Percentiles rank a stretch among this genome's conserved stretches.
Evolutionary conservation across 2,329 filamentous ascomycete genomes (phyloP).

Genomic region (Microcyclosporella mali): DNA sequence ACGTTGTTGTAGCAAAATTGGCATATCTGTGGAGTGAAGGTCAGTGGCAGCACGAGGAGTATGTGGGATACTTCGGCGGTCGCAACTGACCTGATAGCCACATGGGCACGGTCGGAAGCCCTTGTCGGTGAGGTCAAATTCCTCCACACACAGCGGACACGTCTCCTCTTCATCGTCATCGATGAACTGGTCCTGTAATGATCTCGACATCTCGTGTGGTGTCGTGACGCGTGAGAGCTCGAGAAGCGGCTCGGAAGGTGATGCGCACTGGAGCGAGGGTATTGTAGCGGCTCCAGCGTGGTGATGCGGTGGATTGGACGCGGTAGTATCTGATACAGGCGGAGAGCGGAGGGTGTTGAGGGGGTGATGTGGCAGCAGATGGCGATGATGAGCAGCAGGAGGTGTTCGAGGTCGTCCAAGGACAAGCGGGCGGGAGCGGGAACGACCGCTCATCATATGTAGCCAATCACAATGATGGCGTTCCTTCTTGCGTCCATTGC

Average conservation of each 20-base stretch:
- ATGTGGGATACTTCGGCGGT: not conserved
- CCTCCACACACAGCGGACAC: conserved; percentile 96
- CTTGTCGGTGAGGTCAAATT: conserved; percentile 95
- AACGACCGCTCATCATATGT: too few species aligned
- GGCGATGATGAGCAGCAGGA: not conserved
- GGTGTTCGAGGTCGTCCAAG: not conserved
- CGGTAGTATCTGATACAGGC: not conserved
- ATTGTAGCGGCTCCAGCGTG: conserved; percentile 2
- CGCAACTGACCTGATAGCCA: conserved; percentile 76
- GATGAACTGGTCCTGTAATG: conserved; percentile 49
- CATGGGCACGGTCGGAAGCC: conserved; percentile 97
- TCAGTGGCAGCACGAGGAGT: not conserved
- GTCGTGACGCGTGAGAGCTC: conserved; percentile 10
- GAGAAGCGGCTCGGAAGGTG: conserved; percentile 1
- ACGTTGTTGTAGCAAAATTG: conserved; percentile 99
- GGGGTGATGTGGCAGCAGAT: not conserved
- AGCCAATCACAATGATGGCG: too few species aligned
- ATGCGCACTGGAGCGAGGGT: conserved; percentile 1
- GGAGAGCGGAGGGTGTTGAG: not conserved
- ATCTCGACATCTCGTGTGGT: conserved; percentile 41
- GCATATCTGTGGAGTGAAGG: conserved; percentile 62
- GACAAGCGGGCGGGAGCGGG: too few species aligned
- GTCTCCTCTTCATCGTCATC: conserved; percentile 49
- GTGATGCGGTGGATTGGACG: conserved; percentile 1
- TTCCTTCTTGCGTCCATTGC: too few species aligned